Evolutionary conservation across 2,329 filamentous ascomycete species (phyloP).

Genomic region (Beauveria rudraprayagi): DNA sequence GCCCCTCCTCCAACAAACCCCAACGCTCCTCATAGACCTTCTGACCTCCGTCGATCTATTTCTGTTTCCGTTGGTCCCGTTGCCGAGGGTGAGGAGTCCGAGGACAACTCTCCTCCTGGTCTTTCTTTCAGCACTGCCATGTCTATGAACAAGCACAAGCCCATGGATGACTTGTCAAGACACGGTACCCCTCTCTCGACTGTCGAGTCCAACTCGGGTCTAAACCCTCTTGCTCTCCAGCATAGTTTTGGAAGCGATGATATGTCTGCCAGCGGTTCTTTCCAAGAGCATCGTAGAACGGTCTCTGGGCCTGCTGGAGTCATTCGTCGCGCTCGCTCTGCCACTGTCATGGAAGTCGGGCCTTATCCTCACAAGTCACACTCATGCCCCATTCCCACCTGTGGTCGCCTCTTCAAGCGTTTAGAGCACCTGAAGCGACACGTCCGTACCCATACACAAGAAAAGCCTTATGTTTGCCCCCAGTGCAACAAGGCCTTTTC

Average conservation of each 20-base stretch:
- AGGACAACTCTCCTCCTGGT: constrained; percentile 70
- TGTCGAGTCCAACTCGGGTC: constrained; percentile 71
- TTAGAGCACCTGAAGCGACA: constrained; percentile 98
- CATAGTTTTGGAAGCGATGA: constrained; percentile 51
- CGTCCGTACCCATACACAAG: constrained; percentile 98
- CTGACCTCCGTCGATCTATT: constrained; percentile 84
- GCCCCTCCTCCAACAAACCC: constrained; percentile 55
- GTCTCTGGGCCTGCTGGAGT: constrained; percentile 66
- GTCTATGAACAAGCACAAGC: constrained; percentile 60
- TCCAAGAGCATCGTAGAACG: constrained; percentile 50
- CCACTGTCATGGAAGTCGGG: constrained; percentile 91
- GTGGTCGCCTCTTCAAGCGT: constrained; percentile 95
- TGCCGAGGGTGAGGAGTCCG: constrained; percentile 69
- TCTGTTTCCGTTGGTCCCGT: constrained; percentile 80
- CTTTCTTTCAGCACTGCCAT: constrained; percentile 64
- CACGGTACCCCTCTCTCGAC: constrained; percentile 85
- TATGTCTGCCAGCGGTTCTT: constrained; percentile 4
- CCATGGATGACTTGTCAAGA: constrained; percentile 65
- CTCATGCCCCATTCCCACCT: constrained; percentile 97
- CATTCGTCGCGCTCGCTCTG: constrained; percentile 82
- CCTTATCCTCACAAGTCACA: constrained; percentile 97
- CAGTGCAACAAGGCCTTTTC: constrained; percentile 99
- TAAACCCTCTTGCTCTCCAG: constrained; percentile 61
- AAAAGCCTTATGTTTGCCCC: constrained; percentile 95
- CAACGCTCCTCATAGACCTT: constrained; percentile 63